phyloP scores from a whole-genome alignment of 75 land plant genomes.

The Chamaecyparis obtusa region DNA sequence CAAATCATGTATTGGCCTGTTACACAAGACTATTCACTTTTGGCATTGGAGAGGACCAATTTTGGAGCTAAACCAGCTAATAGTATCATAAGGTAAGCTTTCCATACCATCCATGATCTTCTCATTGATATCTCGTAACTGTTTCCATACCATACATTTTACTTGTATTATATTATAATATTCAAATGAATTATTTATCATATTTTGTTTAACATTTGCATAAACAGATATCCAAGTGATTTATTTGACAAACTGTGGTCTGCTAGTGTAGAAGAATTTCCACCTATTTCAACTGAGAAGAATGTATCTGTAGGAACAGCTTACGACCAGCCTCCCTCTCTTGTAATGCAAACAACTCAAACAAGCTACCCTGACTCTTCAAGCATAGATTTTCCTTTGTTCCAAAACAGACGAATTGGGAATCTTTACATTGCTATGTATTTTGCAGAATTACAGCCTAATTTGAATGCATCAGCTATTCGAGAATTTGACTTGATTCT shows the following conservation, averaged over 20 bases:
- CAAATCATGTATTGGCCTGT: no score
- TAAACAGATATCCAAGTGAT: conserved; percentile 23
- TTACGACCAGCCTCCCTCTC: conserved; percentile 11
- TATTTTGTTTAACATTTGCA: no score
- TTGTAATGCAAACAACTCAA: background rate
- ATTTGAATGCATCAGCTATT: background rate
- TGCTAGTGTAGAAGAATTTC: background rate
- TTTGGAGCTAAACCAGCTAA: no score
- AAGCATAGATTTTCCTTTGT: background rate
- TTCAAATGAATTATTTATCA: no score
- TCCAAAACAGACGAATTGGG: background rate
- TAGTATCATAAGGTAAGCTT: no score
- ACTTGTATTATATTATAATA: no score
- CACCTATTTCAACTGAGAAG: background rate
- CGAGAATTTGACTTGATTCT: background rate
- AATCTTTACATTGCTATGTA: background rate
- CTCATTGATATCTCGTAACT: no score
- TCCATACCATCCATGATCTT: no score
- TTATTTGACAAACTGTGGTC: conserved; percentile 16
- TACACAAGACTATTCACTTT: no score
- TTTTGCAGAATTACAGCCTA: background rate
- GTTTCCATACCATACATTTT: no score
- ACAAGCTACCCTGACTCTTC: background rate
- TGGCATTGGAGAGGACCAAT: no score
- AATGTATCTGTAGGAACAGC: background rate